Evolutionary conservation across 2,329 filamentous ascomycete species (phyloP), one percentile per base, ranked within the genome.

Genomic region (Chrysosphaeria jannelii): DNA sequence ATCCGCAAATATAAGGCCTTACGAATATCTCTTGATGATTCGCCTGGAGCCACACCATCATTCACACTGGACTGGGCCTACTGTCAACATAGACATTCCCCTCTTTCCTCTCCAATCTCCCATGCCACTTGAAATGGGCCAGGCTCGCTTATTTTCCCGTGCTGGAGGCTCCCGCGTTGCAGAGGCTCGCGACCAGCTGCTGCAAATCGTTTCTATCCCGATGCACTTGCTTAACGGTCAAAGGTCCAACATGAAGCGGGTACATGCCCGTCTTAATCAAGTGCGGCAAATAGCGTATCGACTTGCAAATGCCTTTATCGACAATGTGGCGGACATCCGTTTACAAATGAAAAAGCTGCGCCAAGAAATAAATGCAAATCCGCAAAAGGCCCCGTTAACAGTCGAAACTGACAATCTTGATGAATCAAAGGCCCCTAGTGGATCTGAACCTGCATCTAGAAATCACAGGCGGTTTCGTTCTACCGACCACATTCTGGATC

Each of bases 261-360:
- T 97, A 33, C 88, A 93, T 38, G 51, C 67, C 23, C 72, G 88
- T 39, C 50, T 97, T 31, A 81, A 76, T 35, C 88, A 89, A 40
- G 90, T 91, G 35, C 79, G 88, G 36, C 78, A 79, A 40, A 88
- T 88, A 3, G 76, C 81, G 3, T 93, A 88, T 51, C 90, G 89
- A 43, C 55, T 97, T 20, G 90, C 78, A 24, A 93, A 91, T 45
- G 76, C 78, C 5, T 93, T 97, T 44, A 91, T 97, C 76, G 81
- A 93, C 43, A 91, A 78, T 39, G 85, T 97, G 21, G 76, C 89
- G 39, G 76, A 75, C 30, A 85, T 97, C 31, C 61, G 78, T 31
- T 66, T 65, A 33, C 81, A 97, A 43, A 78, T 78, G 1, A 56
- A 59, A 27, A n/a, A n/a, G n/a, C n/a, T n/a, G n/a, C n/a, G n/a